A percentile compares a stretch with the other conserved stretches of the same genome.
Conservation (phyloP, 257 asterid species). For the Capsicum baccatum region DNA sequence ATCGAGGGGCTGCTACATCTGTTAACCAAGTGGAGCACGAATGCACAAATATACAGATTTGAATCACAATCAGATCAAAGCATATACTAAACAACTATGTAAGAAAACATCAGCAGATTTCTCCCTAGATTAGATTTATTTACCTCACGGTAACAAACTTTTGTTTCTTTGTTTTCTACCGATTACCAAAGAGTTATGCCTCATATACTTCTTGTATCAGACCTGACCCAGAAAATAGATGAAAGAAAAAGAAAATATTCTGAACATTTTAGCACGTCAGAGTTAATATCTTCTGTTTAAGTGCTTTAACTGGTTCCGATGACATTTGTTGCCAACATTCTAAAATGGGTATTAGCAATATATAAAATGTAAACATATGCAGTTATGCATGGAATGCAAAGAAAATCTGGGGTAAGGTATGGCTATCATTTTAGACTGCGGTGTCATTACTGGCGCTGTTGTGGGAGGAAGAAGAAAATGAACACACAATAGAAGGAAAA, state of each 20-base stretch:
- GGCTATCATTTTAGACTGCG: neutral
- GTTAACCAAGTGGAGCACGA: constrained; percentile 8
- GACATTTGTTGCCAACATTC: neutral
- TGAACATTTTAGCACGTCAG: neutral
- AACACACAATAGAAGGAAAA: neutral
- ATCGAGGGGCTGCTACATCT: constrained; percentile 12
- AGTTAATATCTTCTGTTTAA: neutral
- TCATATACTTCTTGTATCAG: neutral
- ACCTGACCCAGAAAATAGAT: constrained; percentile 5
- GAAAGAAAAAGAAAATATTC: neutral
- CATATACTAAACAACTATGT: neutral
- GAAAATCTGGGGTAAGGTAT: neutral
- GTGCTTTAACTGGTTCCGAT: neutral
- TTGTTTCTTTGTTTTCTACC: neutral
- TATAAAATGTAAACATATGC: neutral
- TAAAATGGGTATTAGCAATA: neutral
- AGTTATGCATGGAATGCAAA: neutral
- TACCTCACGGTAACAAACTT: neutral
- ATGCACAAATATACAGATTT: neutral
- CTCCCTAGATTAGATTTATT: neutral
- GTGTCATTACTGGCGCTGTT: neutral
- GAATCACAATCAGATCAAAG: constrained; percentile 3
- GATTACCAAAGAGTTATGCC: neutral
- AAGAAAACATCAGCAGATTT: neutral
- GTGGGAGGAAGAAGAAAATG: neutral